Evolutionary conservation across 2,329 filamentous ascomycete species (phyloP).

Genomic region (Falciphora oryzae): DNA sequence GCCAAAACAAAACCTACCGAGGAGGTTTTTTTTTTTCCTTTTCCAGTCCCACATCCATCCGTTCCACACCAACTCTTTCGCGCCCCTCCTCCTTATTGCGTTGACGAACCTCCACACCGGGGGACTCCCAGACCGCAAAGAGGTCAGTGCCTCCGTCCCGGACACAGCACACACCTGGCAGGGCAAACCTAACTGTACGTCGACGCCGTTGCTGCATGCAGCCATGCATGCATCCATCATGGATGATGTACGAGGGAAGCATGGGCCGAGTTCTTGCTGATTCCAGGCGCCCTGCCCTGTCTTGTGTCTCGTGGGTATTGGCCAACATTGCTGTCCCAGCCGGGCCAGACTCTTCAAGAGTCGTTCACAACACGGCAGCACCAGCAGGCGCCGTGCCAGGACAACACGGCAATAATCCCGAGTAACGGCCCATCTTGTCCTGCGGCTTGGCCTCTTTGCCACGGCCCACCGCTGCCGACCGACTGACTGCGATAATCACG

Average conservation of each 20-base stretch:
- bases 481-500: not conserved
- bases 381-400: not conserved
- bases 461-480: not conserved
- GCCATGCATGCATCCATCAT: not conserved
- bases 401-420: not conserved
- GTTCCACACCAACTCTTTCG: slow-evolving; percentile 4
- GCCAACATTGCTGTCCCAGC: no score
- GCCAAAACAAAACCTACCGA: not conserved
- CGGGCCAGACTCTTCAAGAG: no score
- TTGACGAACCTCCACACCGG: not conserved
- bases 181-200: not conserved
- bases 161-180: not conserved
- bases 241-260: not conserved
- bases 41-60: not conserved
- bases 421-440: not conserved
- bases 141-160: not conserved
- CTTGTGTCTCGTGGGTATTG: no score
- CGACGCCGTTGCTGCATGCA: not conserved
- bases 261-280: not conserved
- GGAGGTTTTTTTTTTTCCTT: not conserved
- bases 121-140: not conserved
- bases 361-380: not conserved
- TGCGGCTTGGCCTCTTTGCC: not conserved
- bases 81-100: not conserved
- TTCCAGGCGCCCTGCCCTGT: not conserved